Percentiles rank a stretch among this genome's conserved stretches.
Conservation (phyloP, 2,329 filamentous ascomycete species). For the Sporothrix mexicana region DNA sequence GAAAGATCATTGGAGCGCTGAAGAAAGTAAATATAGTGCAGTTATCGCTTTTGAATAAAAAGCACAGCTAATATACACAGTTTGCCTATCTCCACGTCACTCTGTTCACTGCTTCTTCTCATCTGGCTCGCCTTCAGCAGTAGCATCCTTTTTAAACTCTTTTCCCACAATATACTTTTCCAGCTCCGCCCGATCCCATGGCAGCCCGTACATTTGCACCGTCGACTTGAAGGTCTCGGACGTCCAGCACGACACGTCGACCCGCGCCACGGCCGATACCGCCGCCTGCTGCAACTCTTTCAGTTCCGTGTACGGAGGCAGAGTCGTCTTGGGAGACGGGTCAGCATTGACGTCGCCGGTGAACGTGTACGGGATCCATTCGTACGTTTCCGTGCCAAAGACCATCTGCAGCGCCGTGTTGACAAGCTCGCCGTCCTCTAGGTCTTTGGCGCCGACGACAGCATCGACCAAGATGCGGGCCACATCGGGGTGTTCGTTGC, state of each 20-base stretch:
- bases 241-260: not conserved
- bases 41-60: not conserved
- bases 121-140: not conserved
- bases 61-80: not conserved
- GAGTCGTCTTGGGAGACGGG: not conserved
- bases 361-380: not conserved
- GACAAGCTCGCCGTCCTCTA: not conserved
- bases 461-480: not conserved
- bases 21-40: not conserved
- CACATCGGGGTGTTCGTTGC: constrained; percentile 3
- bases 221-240: not conserved
- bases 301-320: not conserved
- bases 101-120: not conserved
- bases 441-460: not conserved
- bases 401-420: not conserved
- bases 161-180: not conserved
- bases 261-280: not conserved
- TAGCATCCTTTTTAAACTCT: not conserved
- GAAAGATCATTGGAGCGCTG: not conserved
- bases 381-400: not conserved
- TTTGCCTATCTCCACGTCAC: not conserved
- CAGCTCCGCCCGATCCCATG: not conserved
- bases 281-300: not conserved
- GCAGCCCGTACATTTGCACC: not conserved
- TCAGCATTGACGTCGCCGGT: not conserved